A percentile compares a stretch with the other conserved stretches of the same genome.
Conservation (phyloP, 176 grass and related monocot genomes). For the Tillandsia leiboldiana region DNA sequence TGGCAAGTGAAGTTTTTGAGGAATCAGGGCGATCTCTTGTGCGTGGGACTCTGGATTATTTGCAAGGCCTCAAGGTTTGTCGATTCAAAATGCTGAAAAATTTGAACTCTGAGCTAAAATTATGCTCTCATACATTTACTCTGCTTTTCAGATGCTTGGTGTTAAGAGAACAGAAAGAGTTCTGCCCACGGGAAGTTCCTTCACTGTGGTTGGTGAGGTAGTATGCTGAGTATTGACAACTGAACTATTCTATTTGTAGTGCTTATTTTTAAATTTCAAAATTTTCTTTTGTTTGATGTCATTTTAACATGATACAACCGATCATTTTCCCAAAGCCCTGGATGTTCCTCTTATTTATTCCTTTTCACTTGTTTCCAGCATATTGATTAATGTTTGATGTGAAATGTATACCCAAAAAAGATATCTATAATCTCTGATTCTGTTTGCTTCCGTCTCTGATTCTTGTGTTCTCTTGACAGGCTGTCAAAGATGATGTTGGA, state of each 20-base stretch:
- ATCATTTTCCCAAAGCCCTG: neutral
- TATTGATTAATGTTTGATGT: neutral
- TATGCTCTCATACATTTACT: conserved; percentile 21
- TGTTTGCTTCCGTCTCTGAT: conserved; percentile 12
- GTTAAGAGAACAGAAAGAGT: conserved; percentile 87
- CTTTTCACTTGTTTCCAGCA: neutral
- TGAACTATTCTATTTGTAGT: conserved; percentile 1
- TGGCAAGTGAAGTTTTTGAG: conserved; percentile 98
- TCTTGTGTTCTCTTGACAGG: conserved; percentile 43
- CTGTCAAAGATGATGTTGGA: conserved; percentile 95
- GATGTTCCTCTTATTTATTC: neutral
- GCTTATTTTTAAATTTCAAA: neutral
- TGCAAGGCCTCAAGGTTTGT: conserved; percentile 96
- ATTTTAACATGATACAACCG: neutral
- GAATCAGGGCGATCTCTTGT: conserved; percentile 88
- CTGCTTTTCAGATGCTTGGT: conserved; percentile 78
- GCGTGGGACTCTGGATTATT: conserved; percentile 93
- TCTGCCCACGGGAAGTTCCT: conserved; percentile 86
- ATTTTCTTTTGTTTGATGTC: neutral
- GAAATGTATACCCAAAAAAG: neutral
- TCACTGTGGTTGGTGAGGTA: conserved; percentile 98
- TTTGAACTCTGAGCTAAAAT: conserved; percentile 1
- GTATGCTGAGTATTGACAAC: neutral
- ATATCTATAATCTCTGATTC: neutral
- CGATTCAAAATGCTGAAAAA: conserved; percentile 12